These are phyloP conservation scores for Neophaeococcomyces aloes DNA, from an alignment of 2,329 filamentous ascomycete genomes.

Conservation along the genomic window DNA sequence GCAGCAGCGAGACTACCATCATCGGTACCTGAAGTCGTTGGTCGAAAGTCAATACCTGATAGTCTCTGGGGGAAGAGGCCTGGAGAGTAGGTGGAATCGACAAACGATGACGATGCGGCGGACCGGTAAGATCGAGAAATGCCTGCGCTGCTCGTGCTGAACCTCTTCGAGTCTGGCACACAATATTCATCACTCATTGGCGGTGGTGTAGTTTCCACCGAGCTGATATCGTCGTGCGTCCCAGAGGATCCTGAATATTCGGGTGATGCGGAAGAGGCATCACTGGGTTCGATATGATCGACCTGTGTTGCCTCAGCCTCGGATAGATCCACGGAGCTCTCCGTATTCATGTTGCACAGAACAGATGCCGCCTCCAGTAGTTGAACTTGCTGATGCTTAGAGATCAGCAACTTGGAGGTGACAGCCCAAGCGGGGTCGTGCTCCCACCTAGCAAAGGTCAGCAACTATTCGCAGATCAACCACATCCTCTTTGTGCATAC, in stretches of 20 bases:
- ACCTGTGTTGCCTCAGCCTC: constrained; percentile 57
- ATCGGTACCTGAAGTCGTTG: constrained; percentile 68
- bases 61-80: constrained; percentile 53
- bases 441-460: constrained; percentile 67
- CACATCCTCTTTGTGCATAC: constrained; percentile 53
- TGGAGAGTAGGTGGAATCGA: constrained; percentile 41
- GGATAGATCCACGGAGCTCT: constrained; percentile 55
- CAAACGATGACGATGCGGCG: constrained; percentile 46
- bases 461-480: constrained; percentile 22
- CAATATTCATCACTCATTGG: constrained; percentile 59
- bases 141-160: constrained; percentile 38
- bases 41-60: constrained; percentile 64
- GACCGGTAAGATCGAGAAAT: constrained; percentile 78
- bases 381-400: constrained; percentile 98
- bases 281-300: constrained; percentile 53
- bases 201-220: constrained; percentile 83
- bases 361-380: constrained; percentile 95
- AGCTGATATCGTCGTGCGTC: constrained; percentile 64
- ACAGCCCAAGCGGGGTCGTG: constrained; percentile 96
- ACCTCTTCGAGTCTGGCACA: constrained; percentile 47
- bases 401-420: constrained; percentile 95
- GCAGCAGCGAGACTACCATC: constrained; percentile 83
- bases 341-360: constrained; percentile 74
- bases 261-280: constrained; percentile 72
- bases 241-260: constrained; percentile 73